Evolutionary conservation across 495 filamentous ascomycete genomes (phyloP), one percentile per base, ranked within the genome.

Genomic region (Xylaria venustula): DNA sequence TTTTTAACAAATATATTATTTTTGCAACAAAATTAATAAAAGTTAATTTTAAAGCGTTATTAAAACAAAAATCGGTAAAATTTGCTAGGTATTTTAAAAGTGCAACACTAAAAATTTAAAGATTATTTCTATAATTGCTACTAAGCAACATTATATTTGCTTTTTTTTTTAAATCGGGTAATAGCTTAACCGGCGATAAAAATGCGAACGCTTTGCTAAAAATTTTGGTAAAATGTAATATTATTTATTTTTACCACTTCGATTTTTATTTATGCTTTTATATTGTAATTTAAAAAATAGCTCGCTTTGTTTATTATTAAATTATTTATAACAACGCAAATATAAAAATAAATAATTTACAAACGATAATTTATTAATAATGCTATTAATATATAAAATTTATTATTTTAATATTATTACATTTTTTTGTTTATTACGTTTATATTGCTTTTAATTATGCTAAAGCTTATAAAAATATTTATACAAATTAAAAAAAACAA

Each of bases 381-480:
- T 93, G 87, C 62, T 97, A 94, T 73, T 90, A 94, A 64, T 98
- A 95, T 66, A 88, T 90, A 63, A 85, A 93, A 11, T 90, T 92
- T 0, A 98, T 92, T 0, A 97, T 92, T 0, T 90, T 94, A 0
- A 92, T 98, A 0, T 97, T 93, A 0, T 72, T 96, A 3, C 88
- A 88, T 60, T 94, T 94, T 0, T 91, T 94, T 0, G 87, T 97
- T 2, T 98, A 98, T 77, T 98, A 98, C 60, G 91, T 95, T 0
- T 94, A 98, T 72, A 71, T 98, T 58, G 91, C 93, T 22, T 86
- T 91, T 8, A 85, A 85, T 51, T 89, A 94, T 49, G 92, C 88
- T 9, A 85, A 85, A 48, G 75, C 83, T n/a, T 93, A 98, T 65
- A 84, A 88, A 58, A 68, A 77, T 54, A 63, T 62, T 9, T 37